Base-by-base conservation (phyloP, 768 basidiomycete genomes). In the Boletus tomentosulus region DNA sequence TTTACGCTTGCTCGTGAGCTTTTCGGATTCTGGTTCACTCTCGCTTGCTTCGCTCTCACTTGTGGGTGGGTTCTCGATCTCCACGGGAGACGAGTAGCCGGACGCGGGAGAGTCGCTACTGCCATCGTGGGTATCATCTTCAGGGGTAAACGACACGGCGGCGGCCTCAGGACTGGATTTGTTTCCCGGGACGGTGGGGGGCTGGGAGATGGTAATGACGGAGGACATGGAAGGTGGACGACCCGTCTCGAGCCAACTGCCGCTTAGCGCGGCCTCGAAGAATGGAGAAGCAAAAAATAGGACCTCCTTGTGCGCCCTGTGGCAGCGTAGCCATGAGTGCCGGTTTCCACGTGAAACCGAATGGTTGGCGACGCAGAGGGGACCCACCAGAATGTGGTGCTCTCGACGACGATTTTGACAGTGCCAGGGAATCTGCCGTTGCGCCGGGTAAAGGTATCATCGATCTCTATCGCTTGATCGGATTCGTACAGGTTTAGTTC, bases 221-320 rank as follows among this genome's bases (percentile, higher is more conserved):
- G 89, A 91, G 25, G 86, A 89, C 77, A 87, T 83, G 52, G 87
- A 91, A 24, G 76, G 80, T 19, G 86, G 88, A 37, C 88, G 79
- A 33, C 85, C 87, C 6, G 87, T 94, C 72, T 96, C 93, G 12
- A 89, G 88, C 93, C 93, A 96, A 63, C 89, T 83, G 8, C 93
- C 93, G 61, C 90, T 90, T 45, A 96, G 74, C 9, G 92, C 86
- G 16, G 90, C 91, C 70, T 94, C 87, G 68, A 96, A 96, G 77
- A 96, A 96, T 0, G 93, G 91, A n/a, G 92, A 94, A 4, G 92
- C 88, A 66, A 93, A 96, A 71, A 86, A 88, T 6, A 96, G 74
- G 28, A 96, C 83, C 66, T 95, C 92, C 68, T 91, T 93, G 72
- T 96, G 93, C 1, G 88, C 87, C 90, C 90, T 92, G 64, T 43